These are phyloP conservation scores for Podila horticola DNA, from an alignment of 192 early-diverging fungal species.

Conservation along the genomic window DNA sequence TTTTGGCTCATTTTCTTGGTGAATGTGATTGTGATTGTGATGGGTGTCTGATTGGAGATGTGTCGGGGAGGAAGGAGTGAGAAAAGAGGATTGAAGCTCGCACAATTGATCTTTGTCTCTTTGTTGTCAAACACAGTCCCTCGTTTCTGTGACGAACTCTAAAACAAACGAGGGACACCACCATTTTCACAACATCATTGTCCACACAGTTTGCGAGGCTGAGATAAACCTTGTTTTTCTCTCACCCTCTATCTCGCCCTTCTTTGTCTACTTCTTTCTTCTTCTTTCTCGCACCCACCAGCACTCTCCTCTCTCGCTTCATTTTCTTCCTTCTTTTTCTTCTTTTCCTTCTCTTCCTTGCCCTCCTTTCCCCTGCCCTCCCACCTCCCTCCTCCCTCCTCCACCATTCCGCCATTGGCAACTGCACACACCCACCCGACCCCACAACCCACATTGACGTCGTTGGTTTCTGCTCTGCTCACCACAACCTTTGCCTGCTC, in stretches of 20 bases:
- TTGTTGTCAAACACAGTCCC: too few relatives aligned
- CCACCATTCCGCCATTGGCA: too few relatives aligned
- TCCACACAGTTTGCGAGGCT: too few relatives aligned
- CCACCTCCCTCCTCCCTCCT: not conserved
- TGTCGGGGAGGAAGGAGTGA: not conserved
- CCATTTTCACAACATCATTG: too few relatives aligned
- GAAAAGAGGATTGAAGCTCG: not conserved
- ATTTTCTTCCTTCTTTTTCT: not conserved
- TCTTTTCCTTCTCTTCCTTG: not conserved
- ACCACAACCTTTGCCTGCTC: not conserved
- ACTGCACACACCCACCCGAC: too few relatives aligned
- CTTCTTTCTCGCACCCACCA: not conserved
- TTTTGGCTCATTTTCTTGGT: constrained; percentile 15
- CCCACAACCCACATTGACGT: too few relatives aligned
- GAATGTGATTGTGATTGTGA: not conserved
- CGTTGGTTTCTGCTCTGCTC: not conserved
- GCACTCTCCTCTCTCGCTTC: too few relatives aligned
- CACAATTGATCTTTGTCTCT: not conserved
- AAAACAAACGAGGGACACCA: too few relatives aligned
- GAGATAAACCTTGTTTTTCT: not conserved
- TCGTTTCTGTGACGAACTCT: too few relatives aligned
- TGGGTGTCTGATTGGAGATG: not conserved
- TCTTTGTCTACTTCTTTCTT: not conserved
- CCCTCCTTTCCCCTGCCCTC: not conserved
- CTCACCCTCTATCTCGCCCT: not conserved